Evolutionary conservation across 148 eudicot species (phyloP).

Genomic region (Cornus kousa): DNA sequence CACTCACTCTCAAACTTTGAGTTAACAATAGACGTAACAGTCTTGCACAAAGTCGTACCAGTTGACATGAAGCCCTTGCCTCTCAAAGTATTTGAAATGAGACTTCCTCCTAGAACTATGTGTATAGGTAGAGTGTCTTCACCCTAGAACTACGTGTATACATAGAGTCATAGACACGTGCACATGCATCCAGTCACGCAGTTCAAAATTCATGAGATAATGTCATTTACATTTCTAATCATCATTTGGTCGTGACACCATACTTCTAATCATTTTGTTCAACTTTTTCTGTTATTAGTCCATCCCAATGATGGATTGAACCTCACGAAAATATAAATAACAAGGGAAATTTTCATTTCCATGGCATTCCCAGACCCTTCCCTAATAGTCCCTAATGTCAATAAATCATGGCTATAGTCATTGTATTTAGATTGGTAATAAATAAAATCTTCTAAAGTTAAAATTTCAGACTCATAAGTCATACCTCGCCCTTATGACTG

Average conservation of each 20-base stretch:
- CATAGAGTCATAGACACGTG: too few species aligned
- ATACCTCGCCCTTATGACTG: constrained; percentile 77
- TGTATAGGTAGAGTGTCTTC: too few species aligned
- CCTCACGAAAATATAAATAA: background rate
- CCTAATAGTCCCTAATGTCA: background rate
- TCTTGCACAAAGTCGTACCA: background rate
- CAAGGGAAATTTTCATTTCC: background rate
- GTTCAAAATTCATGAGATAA: background rate
- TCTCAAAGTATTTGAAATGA: background rate
- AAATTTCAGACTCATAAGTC: constrained; percentile 18
- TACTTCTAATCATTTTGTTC: background rate
- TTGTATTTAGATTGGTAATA: background rate
- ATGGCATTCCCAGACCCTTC: background rate
- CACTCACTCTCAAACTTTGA: background rate
- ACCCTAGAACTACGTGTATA: background rate
- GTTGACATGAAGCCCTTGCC: background rate
- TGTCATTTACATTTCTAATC: background rate
- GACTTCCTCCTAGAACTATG: background rate
- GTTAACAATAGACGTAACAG: background rate
- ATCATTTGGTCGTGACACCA: background rate
- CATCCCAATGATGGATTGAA: background rate
- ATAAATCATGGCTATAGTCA: background rate
- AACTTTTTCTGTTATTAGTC: background rate
- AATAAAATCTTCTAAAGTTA: background rate
- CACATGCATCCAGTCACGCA: background rate